Evolutionary conservation across 2,329 filamentous ascomycete species (phyloP), one percentile per base, ranked within the genome.

Genomic region (Pestalotiopsis sp.): DNA sequence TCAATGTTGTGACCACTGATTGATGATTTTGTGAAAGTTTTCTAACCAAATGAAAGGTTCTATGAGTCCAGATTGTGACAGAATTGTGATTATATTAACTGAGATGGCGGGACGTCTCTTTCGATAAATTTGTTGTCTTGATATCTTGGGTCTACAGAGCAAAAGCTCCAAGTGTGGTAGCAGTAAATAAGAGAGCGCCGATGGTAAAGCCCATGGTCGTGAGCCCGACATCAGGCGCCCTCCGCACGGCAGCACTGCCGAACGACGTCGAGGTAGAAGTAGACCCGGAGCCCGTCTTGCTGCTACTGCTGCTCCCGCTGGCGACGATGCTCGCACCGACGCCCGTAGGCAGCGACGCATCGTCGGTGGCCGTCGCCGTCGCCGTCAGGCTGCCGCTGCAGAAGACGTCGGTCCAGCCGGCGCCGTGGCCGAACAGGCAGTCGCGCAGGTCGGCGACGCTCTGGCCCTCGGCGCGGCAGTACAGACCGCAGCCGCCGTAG

Each of bases 401-500:
- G 74, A 85, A 87, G 71, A 86, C 79, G 6, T 80, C 72, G 12
- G 71, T 70, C 64, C 77, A 73, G 31, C 74, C 71, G 36, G 80
- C 80, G 39, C 83, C 83, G 61, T 83, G 73, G 31, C 76, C 71
- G 61, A 72, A 77, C 13, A 87, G 75, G 71, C 85, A 87, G 4
- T 74, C 45, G 5, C 74, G 74, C 38, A 85, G 73, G 4, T 78
- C 72, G 9, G 71, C 67, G 64, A 83, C 74, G 25, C 72, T 76
- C 70, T 84, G 82, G 58, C 74, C 81, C 56, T 78, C 74, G 0
- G 82, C 83, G 14, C 83, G 81, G 72, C 85, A 87, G 83, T 86
- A 87, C 69, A 86, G 73, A 13, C 82, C 84, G 78, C 85, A 87
- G 73, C 80, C 76, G 74, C 81, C 73, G 73, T 83, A 78, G 81